Base-by-base conservation (phyloP, 345 rosid species). In the Populus nigra region DNA sequence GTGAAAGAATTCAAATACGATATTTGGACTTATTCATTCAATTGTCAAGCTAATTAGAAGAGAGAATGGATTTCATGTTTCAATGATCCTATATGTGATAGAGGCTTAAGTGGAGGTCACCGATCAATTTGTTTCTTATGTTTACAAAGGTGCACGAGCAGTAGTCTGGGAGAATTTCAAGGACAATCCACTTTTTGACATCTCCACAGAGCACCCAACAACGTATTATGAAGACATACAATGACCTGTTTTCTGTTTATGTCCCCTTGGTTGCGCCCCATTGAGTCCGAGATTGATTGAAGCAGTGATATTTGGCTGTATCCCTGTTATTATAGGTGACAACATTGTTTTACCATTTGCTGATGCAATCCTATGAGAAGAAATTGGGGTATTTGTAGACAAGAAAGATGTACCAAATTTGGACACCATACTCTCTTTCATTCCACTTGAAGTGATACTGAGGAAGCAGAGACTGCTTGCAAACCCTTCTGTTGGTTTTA, bases 141-240 rank as follows among this genome's bases (percentile, higher is more conserved):
- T 61, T 68, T 55, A 59, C 85, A 95, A 97, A 81, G 99, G 99
- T 53, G 99, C 99, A 73, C 87, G 98, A 84, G 97, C 98, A 36
- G 98, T 97, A 17, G 98, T 95, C 43, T 95, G 98, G 96, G 99
- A 95, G 82, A 95, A 93, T 78, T 95, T 95, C 83, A 95, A 93
- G 85, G 87, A 92, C 88, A 95, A 95, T 79, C 97, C 93, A 2
- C 84, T 95, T 5, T 95, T 93, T 61, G 99, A 95, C 87, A 92
- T 95, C 80, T 95, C 99, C 72, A 91, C 96, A 5, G 97, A 95
- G 59, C 98, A 95, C 79, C 99, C 98, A 23, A 85, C 92, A 4
- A 95, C 97, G 18, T 95, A 93, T 81, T 95, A 95, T 2, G 96
- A 95, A 90, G 99, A 95, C 82, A 95, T 95, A 98, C 98, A 95